These are phyloP conservation scores for Farysia itapuensis DNA, from an alignment of 1,284 basidiomycete genomes.

Conservation along the genomic window DNA sequence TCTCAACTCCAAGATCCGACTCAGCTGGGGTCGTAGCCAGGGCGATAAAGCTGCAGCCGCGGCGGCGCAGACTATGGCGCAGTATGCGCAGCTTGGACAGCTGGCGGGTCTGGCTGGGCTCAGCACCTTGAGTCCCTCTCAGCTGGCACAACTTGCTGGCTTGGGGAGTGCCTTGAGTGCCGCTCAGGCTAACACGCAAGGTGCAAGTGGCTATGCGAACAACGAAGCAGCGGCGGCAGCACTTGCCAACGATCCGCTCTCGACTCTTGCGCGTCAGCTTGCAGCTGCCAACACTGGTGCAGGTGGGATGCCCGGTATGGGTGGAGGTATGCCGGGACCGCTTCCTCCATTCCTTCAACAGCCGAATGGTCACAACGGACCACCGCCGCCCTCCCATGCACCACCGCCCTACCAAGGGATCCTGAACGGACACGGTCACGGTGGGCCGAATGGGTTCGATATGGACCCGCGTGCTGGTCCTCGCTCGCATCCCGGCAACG, in stretches of 20 bases:
- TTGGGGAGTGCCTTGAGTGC: conserved; percentile 41
- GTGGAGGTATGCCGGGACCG: conserved; percentile 8
- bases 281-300: conserved; percentile 25
- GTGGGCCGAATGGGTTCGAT: conserved; percentile 3
- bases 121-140: conserved; percentile 37
- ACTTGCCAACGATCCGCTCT: conserved; percentile 31
- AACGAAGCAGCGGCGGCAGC: conserved; percentile 2
- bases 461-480: conserved; percentile 7
- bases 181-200: conserved; percentile 24
- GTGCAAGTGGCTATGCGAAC: conserved; percentile 7
- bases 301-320: neutral
- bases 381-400: too few relatives aligned
- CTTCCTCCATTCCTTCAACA: conserved; percentile 21
- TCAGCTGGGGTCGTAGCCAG: conserved; percentile 79
- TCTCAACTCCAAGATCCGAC: conserved; percentile 76
- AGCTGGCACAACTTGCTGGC: conserved; percentile 43
- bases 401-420: too few relatives aligned
- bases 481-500: neutral
- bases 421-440: conserved; percentile 1
- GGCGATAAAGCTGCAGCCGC: conserved; percentile 58
- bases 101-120: conserved; percentile 42
- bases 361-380: conserved; percentile 1
- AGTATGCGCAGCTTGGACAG: conserved; percentile 47
- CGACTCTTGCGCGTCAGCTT: conserved; percentile 34
- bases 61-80: conserved; percentile 47